Evolutionary conservation across 179 eudicot genomes (phyloP), one percentile per base, ranked within the genome.

Genomic region (Carnegiea gigantea): DNA sequence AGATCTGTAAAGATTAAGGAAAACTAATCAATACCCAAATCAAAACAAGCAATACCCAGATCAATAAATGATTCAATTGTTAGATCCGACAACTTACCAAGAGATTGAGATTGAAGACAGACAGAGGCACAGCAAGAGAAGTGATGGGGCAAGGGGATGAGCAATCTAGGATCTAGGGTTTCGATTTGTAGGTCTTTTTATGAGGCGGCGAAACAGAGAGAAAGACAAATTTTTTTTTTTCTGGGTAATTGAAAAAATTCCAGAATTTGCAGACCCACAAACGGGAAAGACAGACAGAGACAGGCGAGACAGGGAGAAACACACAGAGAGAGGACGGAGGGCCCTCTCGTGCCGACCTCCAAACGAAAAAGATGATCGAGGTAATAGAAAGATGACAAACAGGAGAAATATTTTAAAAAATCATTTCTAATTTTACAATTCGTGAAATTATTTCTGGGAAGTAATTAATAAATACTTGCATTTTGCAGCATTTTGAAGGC

Each of bases 331-430:
- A 36, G 26, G 43, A 30, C 15, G 38, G 62, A 48, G 77, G 78
- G 68, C 81, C 83, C 84, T 77, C 76, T 78, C 81, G 59, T 71
- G 79, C 82, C 46, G 64, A 65, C 68, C 76, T 62, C 75, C 84
- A 77, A 65, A 84, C 53, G 49, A 28, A 28, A 18, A 71, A 71
- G 40, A 54, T 68, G 60, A 28, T 57, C 54, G 51, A 60, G 43
- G 44, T 6, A 24, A 46, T 46, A 62, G 53, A 46, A 6, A 78
- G 30, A 65, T 14, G 17, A 9, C 9, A 21, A 65, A 62, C 4
- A 14, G 73, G 3, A 15, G 11, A 76, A 51, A 76, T 53, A 76
- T 76, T 76, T 57, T 0, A 5, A 30, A 54, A 51, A 53, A 54
- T 76, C 51, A 53, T 54, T 76, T 76, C 44, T 51, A 76, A 51